phyloP scores from a whole-genome alignment of 2,329 filamentous ascomycete species.

The Neonectria coccinea region DNA sequence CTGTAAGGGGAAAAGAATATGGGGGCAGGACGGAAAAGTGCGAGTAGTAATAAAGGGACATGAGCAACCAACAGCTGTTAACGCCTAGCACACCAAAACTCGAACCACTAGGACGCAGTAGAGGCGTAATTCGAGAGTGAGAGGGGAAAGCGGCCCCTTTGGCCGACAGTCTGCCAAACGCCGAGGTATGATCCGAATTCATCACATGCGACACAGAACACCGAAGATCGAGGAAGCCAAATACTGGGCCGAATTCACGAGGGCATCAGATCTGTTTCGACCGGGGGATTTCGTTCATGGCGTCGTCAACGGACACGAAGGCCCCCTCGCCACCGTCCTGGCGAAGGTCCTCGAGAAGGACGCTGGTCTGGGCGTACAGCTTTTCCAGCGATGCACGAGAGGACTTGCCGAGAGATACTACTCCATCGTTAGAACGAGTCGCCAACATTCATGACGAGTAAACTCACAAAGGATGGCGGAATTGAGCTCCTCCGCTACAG shows the following conservation, averaged over 20 bases:
- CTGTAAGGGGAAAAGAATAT: neutral
- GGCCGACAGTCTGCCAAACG: conserved; percentile 34
- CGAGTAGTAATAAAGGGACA: neutral
- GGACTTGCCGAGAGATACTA: conserved; percentile 91
- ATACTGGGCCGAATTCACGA: conserved; percentile 4
- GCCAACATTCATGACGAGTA: neutral
- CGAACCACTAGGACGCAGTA: conserved; percentile 1
- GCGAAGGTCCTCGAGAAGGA: conserved; percentile 84
- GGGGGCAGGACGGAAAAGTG: neutral
- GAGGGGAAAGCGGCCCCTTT: conserved; percentile 5
- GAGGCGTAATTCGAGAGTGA: conserved; percentile 8
- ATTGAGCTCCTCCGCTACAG: conserved; percentile 93
- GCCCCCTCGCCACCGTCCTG: conserved; percentile 84
- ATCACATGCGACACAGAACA: conserved; percentile 33
- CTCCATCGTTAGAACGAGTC: conserved; percentile 33
- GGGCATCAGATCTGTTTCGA: conserved; percentile 48
- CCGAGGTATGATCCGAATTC: conserved; percentile 39
- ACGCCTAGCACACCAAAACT: conserved; percentile 6
- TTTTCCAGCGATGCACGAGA: conserved; percentile 87
- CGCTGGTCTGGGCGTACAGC: conserved; percentile 86
- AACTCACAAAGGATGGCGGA: conserved; percentile 87
- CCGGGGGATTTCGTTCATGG: conserved; percentile 61
- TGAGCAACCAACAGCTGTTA: conserved; percentile 2
- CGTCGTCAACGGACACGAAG: conserved; percentile 74
- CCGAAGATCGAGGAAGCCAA: conserved; percentile 19